Evolutionary conservation across 2,329 filamentous ascomycete genomes (phyloP).

Genomic region (Nannizzia gypsea): DNA sequence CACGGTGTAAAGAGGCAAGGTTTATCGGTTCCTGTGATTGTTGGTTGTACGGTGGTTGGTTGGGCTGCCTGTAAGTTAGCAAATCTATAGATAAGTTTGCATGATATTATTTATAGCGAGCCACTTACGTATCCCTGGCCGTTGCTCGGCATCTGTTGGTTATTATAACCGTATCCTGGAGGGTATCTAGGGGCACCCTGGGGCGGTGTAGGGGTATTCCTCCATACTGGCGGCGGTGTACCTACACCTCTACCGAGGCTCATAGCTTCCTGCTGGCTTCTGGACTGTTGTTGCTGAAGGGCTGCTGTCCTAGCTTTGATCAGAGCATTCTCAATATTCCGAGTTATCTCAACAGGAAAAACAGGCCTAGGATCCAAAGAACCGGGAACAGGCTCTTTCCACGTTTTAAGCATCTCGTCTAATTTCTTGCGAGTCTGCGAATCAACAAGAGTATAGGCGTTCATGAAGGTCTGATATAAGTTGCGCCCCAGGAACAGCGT

Average conservation of each 20-base stretch:
- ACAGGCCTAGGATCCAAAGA: conserved; percentile 88
- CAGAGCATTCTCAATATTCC: conserved; percentile 85
- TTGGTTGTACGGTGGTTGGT: conserved; percentile 2
- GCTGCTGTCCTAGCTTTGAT: conserved; percentile 63
- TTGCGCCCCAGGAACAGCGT: conserved; percentile 88
- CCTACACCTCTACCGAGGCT: conserved; percentile 40
- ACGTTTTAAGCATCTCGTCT: conserved; percentile 94
- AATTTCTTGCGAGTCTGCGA: conserved; percentile 72
- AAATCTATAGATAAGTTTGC: background rate
- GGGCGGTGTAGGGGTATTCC: conserved; percentile 65
- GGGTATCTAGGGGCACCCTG: conserved; percentile 34
- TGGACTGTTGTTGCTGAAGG: conserved; percentile 37
- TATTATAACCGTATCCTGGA: conserved; percentile 13
- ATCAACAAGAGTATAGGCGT: conserved; percentile 84
- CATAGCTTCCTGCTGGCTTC: conserved; percentile 45
- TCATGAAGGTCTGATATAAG: conserved; percentile 91
- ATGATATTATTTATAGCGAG: background rate
- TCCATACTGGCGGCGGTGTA: conserved; percentile 45
- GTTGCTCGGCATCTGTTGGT: conserved; percentile 18
- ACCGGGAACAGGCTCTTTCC: conserved; percentile 92
- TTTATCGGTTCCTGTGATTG: conserved; percentile 30
- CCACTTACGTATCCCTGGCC: conserved; percentile 20
- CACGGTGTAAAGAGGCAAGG: conserved; percentile 65
- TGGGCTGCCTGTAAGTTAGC: background rate
- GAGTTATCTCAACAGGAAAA: conserved; percentile 74